phyloP scores from a whole-genome alignment of 2,329 filamentous ascomycete genomes.

The Xylaria sp. region DNA sequence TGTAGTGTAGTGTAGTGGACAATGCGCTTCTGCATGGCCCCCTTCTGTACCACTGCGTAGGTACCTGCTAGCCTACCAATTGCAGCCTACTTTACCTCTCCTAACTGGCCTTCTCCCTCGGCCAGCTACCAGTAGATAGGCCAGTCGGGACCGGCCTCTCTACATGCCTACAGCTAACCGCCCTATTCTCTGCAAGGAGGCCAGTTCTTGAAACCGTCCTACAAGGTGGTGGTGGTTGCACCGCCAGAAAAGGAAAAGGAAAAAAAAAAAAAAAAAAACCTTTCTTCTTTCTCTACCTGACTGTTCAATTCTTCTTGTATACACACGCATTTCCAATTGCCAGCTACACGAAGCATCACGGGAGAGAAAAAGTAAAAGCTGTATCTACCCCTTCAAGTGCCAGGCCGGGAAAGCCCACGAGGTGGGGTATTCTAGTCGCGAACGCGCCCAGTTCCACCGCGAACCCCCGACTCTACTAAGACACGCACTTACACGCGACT shows the following conservation, averaged over 20 bases:
- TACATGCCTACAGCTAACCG: constrained; percentile 1
- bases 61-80: too few species aligned
- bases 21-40: too few species aligned
- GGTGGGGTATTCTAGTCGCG: constrained; percentile 27
- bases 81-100: too few species aligned
- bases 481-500: constrained; percentile 32
- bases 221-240: constrained; percentile 7
- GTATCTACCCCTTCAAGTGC: too few species aligned
- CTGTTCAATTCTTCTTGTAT: neutral
- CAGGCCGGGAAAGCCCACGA: neutral
- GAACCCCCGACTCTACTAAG: constrained; percentile 25
- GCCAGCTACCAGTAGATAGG: neutral
- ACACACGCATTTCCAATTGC: neutral
- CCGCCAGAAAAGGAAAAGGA: neutral
- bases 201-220: constrained; percentile 21
- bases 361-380: neutral
- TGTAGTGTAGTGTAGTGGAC: too few species aligned
- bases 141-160: neutral
- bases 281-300: neutral
- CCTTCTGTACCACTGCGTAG: neutral
- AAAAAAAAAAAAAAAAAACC: neutral
- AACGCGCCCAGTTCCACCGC: constrained; percentile 28
- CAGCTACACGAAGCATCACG: neutral
- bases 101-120: too few species aligned
- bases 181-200: constrained; percentile 9